Conservation (phyloP, 1,284 basidiomycete species). For the Trichosporon asahii region DNA sequence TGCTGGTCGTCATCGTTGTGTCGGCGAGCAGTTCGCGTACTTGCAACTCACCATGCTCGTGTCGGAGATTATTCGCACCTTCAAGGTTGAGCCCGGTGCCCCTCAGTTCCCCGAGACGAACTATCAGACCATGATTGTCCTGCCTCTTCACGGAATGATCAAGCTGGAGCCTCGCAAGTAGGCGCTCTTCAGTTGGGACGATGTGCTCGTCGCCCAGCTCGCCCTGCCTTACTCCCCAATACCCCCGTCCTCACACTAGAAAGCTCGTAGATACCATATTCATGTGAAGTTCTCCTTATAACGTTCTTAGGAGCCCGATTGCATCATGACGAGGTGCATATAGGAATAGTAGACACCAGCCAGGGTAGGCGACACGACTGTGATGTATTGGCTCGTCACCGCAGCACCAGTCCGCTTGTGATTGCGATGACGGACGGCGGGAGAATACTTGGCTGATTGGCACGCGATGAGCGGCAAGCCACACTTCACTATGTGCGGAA, state of each 20-base stretch:
- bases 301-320: no score
- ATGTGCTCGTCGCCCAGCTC: not conserved
- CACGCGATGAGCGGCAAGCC: no score
- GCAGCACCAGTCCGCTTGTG: no score
- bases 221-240: not conserved
- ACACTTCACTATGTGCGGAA: no score
- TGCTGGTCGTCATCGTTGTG: conserved; percentile 76
- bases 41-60: conserved; percentile 68
- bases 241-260: not conserved
- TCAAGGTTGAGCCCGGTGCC: conserved; percentile 68
- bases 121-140: conserved; percentile 67
- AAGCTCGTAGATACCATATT: not conserved
- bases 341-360: no score
- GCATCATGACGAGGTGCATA: no score
- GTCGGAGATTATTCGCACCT: conserved; percentile 51
- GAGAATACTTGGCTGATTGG: no score
- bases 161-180: conserved; percentile 12
- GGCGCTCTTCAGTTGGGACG: not conserved
- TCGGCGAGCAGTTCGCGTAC: conserved; percentile 74
- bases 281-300: not conserved
- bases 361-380: no score
- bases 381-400: no score
- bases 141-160: conserved; percentile 54
- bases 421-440: no score
- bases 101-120: conserved; percentile 67